Evolutionary conservation across 2,329 filamentous ascomycete genomes (phyloP).

Genomic region (Botrytis paeoniae): DNA sequence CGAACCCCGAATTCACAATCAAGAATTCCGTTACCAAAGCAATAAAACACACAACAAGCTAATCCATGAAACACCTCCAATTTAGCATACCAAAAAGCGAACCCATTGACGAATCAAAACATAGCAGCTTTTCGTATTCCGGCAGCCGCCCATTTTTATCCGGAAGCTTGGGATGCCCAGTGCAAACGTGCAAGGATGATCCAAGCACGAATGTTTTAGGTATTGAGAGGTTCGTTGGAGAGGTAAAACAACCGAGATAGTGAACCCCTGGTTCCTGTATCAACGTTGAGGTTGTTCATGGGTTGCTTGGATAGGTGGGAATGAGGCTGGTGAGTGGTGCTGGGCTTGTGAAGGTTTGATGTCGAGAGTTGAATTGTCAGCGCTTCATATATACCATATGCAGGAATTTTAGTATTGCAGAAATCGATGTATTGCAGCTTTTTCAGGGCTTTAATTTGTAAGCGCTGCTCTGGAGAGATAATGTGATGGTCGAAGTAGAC

Average conservation of each 20-base stretch:
- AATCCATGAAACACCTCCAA: not conserved
- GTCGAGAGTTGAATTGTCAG: not conserved
- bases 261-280: not conserved
- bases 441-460: not conserved
- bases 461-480: not conserved
- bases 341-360: not conserved
- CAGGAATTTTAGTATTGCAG: not conserved
- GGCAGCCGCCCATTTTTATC: not conserved
- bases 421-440: not conserved
- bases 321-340: not conserved
- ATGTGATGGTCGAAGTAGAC: not conserved
- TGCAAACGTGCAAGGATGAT: not conserved
- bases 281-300: not conserved
- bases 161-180: not conserved
- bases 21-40: too few species aligned
- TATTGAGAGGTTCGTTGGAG: not conserved
- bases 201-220: not conserved
- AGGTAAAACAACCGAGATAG: not conserved
- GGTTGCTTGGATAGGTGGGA: not conserved
- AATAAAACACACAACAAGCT: not conserved
- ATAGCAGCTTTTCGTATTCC: not conserved
- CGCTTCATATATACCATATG: not conserved
- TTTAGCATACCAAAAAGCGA: not conserved
- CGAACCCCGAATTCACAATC: not conserved
- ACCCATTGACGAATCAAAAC: constrained; percentile 2